Conservation (phyloP, 2,329 filamentous ascomycete genomes). For the Pestalotiopsis sp. region DNA sequence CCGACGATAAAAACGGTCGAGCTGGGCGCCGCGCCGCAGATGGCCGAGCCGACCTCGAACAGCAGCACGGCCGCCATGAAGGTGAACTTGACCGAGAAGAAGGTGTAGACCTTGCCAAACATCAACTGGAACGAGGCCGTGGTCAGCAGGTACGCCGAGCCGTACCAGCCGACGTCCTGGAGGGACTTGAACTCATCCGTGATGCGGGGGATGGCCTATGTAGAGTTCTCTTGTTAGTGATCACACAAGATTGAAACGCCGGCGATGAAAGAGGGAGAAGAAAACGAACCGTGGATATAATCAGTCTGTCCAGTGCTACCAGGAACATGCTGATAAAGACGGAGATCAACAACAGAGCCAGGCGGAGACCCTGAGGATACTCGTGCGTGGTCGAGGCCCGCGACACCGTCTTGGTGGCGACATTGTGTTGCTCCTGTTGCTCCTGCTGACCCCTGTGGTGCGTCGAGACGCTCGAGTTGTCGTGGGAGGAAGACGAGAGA, state of each 20-base stretch:
- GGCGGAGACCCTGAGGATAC: slow-evolving; percentile 35
- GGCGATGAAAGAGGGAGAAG: neutral
- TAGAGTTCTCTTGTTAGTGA: neutral
- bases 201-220: slow-evolving; percentile 38
- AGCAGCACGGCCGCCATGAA: slow-evolving; percentile 34
- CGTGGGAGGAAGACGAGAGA: neutral
- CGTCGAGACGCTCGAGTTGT: neutral
- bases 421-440: neutral
- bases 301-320: slow-evolving; percentile 39
- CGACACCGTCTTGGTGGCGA: slow-evolving; percentile 10
- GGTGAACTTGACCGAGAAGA: slow-evolving; percentile 36
- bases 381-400: slow-evolving; percentile 21
- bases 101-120: slow-evolving; percentile 42
- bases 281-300: slow-evolving; percentile 32
- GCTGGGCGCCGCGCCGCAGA: slow-evolving; percentile 42
- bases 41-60: slow-evolving; percentile 40
- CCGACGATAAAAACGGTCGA: slow-evolving; percentile 43
- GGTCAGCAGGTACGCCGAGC: slow-evolving; percentile 39
- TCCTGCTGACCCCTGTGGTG: neutral
- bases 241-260: neutral
- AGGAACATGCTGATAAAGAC: slow-evolving; percentile 40
- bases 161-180: slow-evolving; percentile 42
- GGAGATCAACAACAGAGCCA: slow-evolving; percentile 35
- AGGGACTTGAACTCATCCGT: slow-evolving; percentile 40
- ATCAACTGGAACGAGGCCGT: slow-evolving; percentile 40